phyloP scores from a whole-genome alignment of 345 rosid genomes.

The Fremontodendron californicum region DNA sequence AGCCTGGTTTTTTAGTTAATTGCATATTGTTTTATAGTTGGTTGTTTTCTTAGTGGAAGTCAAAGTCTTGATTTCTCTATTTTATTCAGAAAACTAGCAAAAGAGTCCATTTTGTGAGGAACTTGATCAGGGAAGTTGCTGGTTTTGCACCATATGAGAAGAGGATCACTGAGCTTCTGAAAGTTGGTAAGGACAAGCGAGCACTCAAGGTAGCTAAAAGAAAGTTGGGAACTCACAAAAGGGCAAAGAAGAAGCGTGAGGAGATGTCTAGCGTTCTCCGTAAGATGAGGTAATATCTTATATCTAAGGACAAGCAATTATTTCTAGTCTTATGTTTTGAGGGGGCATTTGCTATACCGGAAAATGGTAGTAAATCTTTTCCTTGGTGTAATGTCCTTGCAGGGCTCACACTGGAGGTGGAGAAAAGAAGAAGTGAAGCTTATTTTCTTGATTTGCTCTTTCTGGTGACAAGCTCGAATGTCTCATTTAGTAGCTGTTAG shows the following conservation, averaged over 20 bases:
- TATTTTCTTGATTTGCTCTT: constrained; percentile 11
- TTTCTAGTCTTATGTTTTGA: not conserved
- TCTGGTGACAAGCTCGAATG: not conserved
- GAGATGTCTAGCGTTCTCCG: constrained; percentile 82
- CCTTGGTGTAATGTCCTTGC: constrained; percentile 1
- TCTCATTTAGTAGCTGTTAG: constrained; percentile 12
- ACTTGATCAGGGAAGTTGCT: constrained; percentile 78
- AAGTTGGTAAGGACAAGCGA: constrained; percentile 88
- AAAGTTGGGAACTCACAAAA: constrained; percentile 90
- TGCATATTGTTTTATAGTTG: not conserved
- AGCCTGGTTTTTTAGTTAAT: too few species aligned
- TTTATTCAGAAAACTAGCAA: constrained; percentile 71
- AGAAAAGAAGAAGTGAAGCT: constrained; percentile 58
- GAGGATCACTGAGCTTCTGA: constrained; percentile 81
- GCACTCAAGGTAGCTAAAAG: constrained; percentile 85
- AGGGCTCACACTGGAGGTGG: constrained; percentile 48
- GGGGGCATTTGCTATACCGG: not conserved
- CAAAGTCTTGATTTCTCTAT: not conserved
- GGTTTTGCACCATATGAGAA: constrained; percentile 94
- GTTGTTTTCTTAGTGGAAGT: not conserved
- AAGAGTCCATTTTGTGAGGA: constrained; percentile 67
- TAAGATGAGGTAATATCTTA: constrained; percentile 54
- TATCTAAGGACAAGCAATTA: not conserved
- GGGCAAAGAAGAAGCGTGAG: constrained; percentile 90
- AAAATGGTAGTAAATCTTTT: not conserved